Base-by-base conservation (phyloP, 2,329 filamentous ascomycete genomes). In the Albifimbria verrucaria region DNA sequence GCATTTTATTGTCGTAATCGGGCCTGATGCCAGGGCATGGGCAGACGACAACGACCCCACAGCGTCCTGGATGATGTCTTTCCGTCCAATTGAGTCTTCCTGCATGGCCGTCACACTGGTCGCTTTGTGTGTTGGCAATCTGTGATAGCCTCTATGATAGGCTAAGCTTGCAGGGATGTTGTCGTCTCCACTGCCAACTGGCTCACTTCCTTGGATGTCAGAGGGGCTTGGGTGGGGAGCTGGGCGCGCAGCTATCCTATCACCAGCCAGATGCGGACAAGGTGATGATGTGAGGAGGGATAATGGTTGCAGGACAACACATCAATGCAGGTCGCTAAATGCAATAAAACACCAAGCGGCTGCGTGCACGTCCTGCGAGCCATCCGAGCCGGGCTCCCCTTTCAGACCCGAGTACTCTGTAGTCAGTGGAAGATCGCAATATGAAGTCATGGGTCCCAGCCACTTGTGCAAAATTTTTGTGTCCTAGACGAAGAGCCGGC, bases 51-150 rank as follows among this genome's bases (percentile, higher is more conserved):
- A 48, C 46, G 20, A 20, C 46, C 25, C 46, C 7, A 25, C 42
- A 44, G 22, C 25, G 46, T 26, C 24, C n/a, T 10, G 46, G 15
- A 32, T 18, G 46, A 32, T 17, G 25, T 18, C 25, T 24, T 32
- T 26, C 15, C 25, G 23, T 15, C 46, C 46, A 48, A 52, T 48
- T 42, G 52, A 51, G 55, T 55, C 51, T 55, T 56, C 58, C 54
- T 54, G 52, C 53, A 54, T 51, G 68, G 75, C 67, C 75, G 69
- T 76, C 72, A 73, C 75, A 76, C 64, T 69, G 74, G 73, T 67
- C 71, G 74, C 68, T 72, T 65, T 69, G 68, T 78, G 76, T 72
- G 77, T 65, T 78, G 77, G 74, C 77, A 69, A 62, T 61, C 59
- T 60, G 55, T 61, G 62, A 55, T 72, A 72, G 57, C 56, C 59